phyloP scores from a whole-genome alignment of 1,139 yeast species.

The Blastobotrys niveus region DNA sequence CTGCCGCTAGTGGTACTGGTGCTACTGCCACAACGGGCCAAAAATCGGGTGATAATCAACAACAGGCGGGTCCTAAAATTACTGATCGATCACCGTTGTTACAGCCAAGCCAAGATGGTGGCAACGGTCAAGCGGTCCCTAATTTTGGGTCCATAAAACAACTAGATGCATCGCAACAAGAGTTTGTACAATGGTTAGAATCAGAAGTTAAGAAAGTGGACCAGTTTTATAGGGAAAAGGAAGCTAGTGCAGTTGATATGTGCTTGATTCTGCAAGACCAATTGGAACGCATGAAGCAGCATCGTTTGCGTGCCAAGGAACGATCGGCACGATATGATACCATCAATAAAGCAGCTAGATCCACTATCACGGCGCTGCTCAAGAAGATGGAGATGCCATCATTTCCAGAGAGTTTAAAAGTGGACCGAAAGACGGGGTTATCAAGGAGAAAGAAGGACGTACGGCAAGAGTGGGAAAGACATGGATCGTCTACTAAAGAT shows the following conservation, averaged over 20 bases:
- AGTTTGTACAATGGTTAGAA: slow-evolving; percentile 60
- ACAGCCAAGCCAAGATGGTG: slow-evolving; percentile 8
- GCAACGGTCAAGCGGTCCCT: background rate
- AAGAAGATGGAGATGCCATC: slow-evolving; percentile 32
- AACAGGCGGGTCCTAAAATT: background rate
- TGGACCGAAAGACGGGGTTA: background rate
- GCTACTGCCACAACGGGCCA: no score
- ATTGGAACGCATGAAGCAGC: slow-evolving; percentile 56
- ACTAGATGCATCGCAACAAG: slow-evolving; percentile 20
- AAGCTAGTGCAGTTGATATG: slow-evolving; percentile 54
- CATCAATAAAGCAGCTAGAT: slow-evolving; percentile 22
- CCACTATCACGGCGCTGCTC: slow-evolving; percentile 22
- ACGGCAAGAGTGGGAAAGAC: background rate
- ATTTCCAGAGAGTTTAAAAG: slow-evolving; percentile 25
- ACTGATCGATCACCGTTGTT: slow-evolving; percentile 33
- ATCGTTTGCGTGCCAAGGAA: slow-evolving; percentile 33
- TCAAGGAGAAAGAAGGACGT: slow-evolving; percentile 8
- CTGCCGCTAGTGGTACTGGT: no score
- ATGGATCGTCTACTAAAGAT: background rate
- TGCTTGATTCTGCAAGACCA: slow-evolving; percentile 63
- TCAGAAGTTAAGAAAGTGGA: slow-evolving; percentile 55
- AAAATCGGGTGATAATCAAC: background rate
- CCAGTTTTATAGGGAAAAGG: slow-evolving; percentile 53
- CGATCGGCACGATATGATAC: slow-evolving; percentile 19
- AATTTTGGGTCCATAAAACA: background rate